These are phyloP conservation scores for Vanrija humicola DNA, from an alignment of 1,284 basidiomycete genomes.

Conservation along the genomic window DNA sequence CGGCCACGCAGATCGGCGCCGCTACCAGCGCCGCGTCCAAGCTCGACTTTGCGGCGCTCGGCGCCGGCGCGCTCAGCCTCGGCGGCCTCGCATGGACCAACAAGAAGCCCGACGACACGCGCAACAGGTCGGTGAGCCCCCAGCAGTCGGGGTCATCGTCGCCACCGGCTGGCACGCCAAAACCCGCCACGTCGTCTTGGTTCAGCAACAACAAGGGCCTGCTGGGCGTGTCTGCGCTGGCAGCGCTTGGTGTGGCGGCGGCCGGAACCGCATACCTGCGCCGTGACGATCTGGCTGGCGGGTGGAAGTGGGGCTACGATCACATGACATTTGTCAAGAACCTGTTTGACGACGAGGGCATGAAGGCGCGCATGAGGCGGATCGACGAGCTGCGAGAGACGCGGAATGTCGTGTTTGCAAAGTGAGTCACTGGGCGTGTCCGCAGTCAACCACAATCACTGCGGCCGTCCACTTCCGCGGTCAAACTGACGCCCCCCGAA, in stretches of 20 bases:
- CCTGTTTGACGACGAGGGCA: constrained; percentile 72
- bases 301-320: constrained; percentile 74
- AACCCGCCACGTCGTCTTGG: constrained; percentile 4
- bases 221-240: constrained; percentile 55
- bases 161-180: not conserved
- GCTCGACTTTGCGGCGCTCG: constrained; percentile 57
- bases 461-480: too few relatives aligned
- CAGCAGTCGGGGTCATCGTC: not conserved
- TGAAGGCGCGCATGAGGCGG: constrained; percentile 61
- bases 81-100: constrained; percentile 8
- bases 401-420: constrained; percentile 61
- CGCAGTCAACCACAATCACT: too few relatives aligned
- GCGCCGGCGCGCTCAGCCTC: constrained; percentile 50
- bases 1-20: constrained; percentile 64
- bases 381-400: constrained; percentile 59
- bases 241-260: constrained; percentile 71
- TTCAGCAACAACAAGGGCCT: constrained; percentile 21
- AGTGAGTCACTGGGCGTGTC: constrained; percentile 54
- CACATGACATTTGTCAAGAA: constrained; percentile 87
- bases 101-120: constrained; percentile 16
- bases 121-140: not conserved
- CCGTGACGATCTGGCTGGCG: constrained; percentile 58
- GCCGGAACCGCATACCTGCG: constrained; percentile 75
- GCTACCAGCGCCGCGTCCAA: constrained; percentile 56
- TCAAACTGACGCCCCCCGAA: constrained; percentile 38